Base-by-base conservation (phyloP, 2,329 filamentous ascomycete genomes). In the Calonectria leucothoes region DNA sequence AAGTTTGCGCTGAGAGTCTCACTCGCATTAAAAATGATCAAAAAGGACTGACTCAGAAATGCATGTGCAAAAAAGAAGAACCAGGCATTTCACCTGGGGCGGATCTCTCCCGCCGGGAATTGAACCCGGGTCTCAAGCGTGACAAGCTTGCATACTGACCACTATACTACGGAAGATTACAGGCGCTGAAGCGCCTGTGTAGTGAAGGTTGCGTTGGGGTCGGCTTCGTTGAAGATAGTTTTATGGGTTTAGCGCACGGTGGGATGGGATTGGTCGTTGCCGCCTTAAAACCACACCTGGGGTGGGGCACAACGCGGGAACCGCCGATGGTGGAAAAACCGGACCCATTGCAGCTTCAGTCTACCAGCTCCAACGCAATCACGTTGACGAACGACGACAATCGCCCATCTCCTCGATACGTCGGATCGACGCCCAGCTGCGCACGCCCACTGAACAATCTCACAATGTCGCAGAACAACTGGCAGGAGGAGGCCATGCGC, bases 401-500 rank as follows among this genome's bases (percentile, higher is more conserved):
- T 63, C 64, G 55, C 25, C 48, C 48, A 61, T 42, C 35, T 52
- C 51, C 23, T 55, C 74, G 64, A 51, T 57, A 73, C 68, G 61
- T 74, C 71, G 76, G 69, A 74, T 76, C 74, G 59, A 71, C 71
- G 37, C 55, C 35, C 57, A 20, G 48, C 25, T 63, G 42, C 55
- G 17, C 48, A 66, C 51, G 17, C 35, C 64, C 63, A 37, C 59
- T 64, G 66, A 73, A 70, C 63, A 12, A 75, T 4, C 15, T 25
- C 23, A 72, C 4, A 75, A 85, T 85, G 83, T 83, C 83, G 72
- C 74, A 80, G 74, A 84, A 84, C 75, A 85, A 85, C 79, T 86
- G 84, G 84, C 84, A 85, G 80, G 87, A 90, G 80, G 88, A 90
- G 79, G 88, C 89, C 74, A 84, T 89, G 82, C 86, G 85, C 74